A percentile compares a stretch with the other conserved stretches of the same genome.
These are phyloP conservation scores for Fusarium sp. DNA, from an alignment of 2,329 filamentous ascomycete species.

Conservation along the genomic window DNA sequence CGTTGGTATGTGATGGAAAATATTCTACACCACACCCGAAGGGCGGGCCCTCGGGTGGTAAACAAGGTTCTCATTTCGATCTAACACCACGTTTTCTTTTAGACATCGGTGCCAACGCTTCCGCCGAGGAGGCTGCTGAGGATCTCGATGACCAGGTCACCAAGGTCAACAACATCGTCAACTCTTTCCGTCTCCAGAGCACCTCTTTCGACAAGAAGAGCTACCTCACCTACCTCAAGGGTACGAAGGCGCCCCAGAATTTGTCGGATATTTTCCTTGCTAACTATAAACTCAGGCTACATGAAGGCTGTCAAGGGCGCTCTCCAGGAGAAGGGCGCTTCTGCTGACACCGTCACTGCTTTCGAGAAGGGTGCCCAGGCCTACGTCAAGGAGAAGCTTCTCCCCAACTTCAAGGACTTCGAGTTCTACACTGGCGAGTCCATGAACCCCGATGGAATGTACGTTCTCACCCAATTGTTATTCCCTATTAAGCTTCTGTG, in stretches of 20 bases:
- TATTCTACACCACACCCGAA: background rate
- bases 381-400: slow-evolving; percentile 87
- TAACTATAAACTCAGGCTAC: slow-evolving; percentile 72
- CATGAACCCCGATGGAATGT: slow-evolving; percentile 96
- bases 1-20: slow-evolving; percentile 72
- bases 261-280: background rate
- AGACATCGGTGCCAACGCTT: slow-evolving; percentile 97
- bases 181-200: slow-evolving; percentile 89
- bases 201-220: slow-evolving; percentile 89
- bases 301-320: slow-evolving; percentile 88
- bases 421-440: slow-evolving; percentile 94
- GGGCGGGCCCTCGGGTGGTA: background rate
- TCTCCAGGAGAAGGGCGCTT: slow-evolving; percentile 74
- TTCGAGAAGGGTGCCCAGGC: slow-evolving; percentile 84
- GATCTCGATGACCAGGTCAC: slow-evolving; percentile 77
- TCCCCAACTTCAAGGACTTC: slow-evolving; percentile 92
- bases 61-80: slow-evolving; percentile 1
- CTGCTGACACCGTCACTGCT: slow-evolving; percentile 77
- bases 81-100: slow-evolving; percentile 24
- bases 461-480: slow-evolving; percentile 58
- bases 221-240: slow-evolving; percentile 88
- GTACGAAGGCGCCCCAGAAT: slow-evolving; percentile 63
- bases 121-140: slow-evolving; percentile 89
- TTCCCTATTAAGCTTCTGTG: background rate
- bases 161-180: slow-evolving; percentile 92